Conservation (phyloP, 176 grass and related monocot species). For the Rhynchospora tenuis region DNA sequence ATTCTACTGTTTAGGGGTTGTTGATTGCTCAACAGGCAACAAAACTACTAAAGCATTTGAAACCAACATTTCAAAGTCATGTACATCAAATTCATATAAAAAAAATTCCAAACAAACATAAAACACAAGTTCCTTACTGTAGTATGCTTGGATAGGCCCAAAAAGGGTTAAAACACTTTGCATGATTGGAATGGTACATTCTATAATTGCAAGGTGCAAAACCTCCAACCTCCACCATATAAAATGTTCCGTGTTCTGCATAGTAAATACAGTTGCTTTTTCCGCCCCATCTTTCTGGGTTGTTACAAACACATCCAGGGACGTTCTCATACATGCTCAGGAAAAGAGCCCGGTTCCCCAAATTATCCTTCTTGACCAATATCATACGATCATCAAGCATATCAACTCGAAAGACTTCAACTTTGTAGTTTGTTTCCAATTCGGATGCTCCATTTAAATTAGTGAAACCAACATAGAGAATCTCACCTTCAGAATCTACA, state of each 20-base stretch:
- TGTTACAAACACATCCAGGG: constrained; percentile 33
- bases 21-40: background rate
- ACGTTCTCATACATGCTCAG: constrained; percentile 6
- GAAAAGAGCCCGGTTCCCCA: constrained; percentile 45
- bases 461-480: constrained; percentile 28
- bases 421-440: background rate
- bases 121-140: background rate
- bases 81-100: background rate
- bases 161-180: background rate
- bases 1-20: background rate
- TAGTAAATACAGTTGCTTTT: constrained; percentile 49
- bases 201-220: background rate
- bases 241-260: background rate
- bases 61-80: background rate
- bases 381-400: background rate
- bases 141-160: background rate
- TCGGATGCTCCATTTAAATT: background rate
- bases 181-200: too few species aligned
- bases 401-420: constrained; percentile 7
- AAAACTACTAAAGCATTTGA: background rate
- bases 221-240: background rate
- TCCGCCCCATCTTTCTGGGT: constrained; percentile 61
- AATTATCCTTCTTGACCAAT: constrained; percentile 31
- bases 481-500: constrained; percentile 39
- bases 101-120: background rate